Conservation (phyloP, 805 yeast genomes). For the Saccharomycopsis sp. region DNA sequence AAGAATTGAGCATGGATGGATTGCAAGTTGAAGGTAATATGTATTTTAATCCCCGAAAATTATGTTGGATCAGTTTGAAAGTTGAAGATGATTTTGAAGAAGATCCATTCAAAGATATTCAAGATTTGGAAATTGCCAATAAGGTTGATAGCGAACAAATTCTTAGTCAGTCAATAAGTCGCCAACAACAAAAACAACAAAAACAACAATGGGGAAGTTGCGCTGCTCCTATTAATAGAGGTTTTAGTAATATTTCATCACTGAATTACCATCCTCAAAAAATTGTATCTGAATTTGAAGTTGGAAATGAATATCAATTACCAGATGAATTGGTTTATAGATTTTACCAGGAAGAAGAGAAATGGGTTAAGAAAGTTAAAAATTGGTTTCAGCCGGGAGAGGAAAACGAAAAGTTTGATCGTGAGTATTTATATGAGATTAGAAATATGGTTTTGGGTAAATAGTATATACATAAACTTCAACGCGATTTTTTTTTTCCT, state of each 20-base stretch:
- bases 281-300: conserved; percentile 10
- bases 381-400: conserved; percentile 28
- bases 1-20: conserved; percentile 19
- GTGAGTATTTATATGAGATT: conserved; percentile 29
- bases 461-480: neutral
- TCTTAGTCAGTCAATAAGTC: conserved; percentile 1
- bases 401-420: conserved; percentile 21
- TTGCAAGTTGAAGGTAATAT: conserved; percentile 22
- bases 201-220: conserved; percentile 1
- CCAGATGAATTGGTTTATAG: conserved; percentile 23
- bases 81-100: conserved; percentile 13
- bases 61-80: conserved; percentile 20
- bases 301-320: conserved; percentile 29
- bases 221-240: conserved; percentile 1
- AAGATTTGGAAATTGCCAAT: conserved; percentile 15
- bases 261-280: too few species aligned
- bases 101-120: conserved; percentile 20
- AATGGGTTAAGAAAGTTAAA: conserved; percentile 29
- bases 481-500: too few species aligned
- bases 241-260: neutral
- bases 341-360: conserved; percentile 29
- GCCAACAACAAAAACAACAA: conserved; percentile 5
- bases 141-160: conserved; percentile 1
- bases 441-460: conserved; percentile 28
- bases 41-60: conserved; percentile 20